These are phyloP conservation scores for Eucalyptus dawsonii DNA, from an alignment of 345 rosid species.

Conservation along the genomic window DNA sequence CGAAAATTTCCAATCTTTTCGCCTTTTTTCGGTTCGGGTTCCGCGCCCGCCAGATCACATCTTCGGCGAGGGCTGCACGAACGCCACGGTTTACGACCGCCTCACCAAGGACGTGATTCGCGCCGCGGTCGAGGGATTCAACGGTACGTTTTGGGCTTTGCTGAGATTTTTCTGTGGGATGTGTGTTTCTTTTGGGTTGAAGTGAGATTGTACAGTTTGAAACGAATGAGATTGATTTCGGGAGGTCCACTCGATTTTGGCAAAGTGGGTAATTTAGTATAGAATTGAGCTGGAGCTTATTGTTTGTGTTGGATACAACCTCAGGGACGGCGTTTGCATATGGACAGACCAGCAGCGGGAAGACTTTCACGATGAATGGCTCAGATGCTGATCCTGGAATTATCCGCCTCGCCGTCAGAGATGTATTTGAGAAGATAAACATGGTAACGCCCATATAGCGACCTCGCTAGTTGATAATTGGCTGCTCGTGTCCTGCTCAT, in stretches of 20 bases:
- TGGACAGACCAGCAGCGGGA: conserved; percentile 99
- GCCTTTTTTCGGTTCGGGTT: neutral
- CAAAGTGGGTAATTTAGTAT: neutral
- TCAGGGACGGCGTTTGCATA: conserved; percentile 93
- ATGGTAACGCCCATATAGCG: conserved; percentile 8
- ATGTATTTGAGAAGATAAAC: conserved; percentile 49
- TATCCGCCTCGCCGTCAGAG: conserved; percentile 62
- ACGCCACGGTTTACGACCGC: conserved; percentile 56
- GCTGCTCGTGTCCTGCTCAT: neutral
- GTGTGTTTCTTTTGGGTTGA: neutral
- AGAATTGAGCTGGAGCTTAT: neutral
- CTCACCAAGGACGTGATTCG: conserved; percentile 70
- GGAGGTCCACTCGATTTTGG: neutral
- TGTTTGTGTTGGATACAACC: neutral
- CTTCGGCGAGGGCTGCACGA: conserved; percentile 60
- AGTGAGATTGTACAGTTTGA: neutral
- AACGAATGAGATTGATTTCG: neutral
- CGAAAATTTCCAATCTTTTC: neutral
- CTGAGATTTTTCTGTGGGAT: neutral
- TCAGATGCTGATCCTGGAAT: conserved; percentile 66
- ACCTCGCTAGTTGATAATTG: neutral
- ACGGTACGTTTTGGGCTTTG: conserved; percentile 23
- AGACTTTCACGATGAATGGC: conserved; percentile 96
- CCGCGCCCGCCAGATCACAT: conserved; percentile 44
- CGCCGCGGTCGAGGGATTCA: conserved; percentile 80